Percentiles rank a stretch among this genome's conserved stretches.
phyloP scores from a whole-genome alignment of 805 yeast species.

The Tetrapisispora arboricola region DNA sequence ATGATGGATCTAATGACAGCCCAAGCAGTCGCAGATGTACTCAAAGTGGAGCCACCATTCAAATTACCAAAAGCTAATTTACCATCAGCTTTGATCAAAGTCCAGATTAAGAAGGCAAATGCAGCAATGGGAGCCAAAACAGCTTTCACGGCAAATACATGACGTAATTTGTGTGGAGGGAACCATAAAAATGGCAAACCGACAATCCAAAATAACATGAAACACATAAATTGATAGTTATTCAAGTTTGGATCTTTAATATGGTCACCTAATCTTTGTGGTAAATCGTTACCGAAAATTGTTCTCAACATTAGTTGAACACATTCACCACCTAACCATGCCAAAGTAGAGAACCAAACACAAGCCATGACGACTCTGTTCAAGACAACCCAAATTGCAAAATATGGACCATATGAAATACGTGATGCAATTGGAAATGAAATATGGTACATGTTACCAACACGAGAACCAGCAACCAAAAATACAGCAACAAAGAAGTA shows the following conservation, averaged over 20 bases:
- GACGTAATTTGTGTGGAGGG: constrained; percentile 74
- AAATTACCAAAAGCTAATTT: constrained; percentile 27
- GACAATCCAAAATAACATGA: constrained; percentile 72
- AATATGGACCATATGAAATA: constrained; percentile 79
- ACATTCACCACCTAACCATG: constrained; percentile 81
- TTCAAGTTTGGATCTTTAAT: constrained; percentile 50
- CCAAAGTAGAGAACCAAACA: constrained; percentile 84
- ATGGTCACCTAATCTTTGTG: constrained; percentile 52
- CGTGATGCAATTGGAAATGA: constrained; percentile 81
- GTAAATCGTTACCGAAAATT: constrained; percentile 61
- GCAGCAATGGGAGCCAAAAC: constrained; percentile 76
- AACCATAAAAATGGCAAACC: constrained; percentile 76
- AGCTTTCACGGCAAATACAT: constrained; percentile 76
- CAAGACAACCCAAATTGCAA: constrained; percentile 78
- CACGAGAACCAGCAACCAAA: constrained; percentile 58
- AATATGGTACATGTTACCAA: constrained; percentile 74
- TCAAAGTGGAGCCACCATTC: constrained; percentile 10
- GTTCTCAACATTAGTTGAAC: constrained; percentile 68
- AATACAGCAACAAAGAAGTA: constrained; percentile 62
- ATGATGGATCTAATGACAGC: constrained; percentile 67
- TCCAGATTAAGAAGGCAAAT: constrained; percentile 75
- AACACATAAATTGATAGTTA: constrained; percentile 61
- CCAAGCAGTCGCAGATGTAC: constrained; percentile 65
- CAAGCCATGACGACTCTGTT: constrained; percentile 84
- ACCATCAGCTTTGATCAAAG: constrained; percentile 69